Conservation (phyloP, 2,329 filamentous ascomycete species). For the Alternaria hordeiaustralica region DNA sequence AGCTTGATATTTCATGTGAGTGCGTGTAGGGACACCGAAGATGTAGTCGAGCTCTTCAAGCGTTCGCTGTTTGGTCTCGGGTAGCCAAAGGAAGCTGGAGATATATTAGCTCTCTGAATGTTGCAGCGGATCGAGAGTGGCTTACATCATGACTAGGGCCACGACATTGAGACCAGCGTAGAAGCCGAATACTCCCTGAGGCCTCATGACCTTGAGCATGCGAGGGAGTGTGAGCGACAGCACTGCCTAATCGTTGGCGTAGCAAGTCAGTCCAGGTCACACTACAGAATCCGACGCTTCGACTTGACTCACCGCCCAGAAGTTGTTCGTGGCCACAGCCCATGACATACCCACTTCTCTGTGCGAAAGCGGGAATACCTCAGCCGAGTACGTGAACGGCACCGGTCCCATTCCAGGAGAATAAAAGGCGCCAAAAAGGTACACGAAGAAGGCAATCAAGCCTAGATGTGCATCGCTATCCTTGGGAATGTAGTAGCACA, state of each 20-base stretch:
- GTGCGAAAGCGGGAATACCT: constrained; percentile 74
- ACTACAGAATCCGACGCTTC: not conserved
- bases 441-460: constrained; percentile 63
- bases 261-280: not conserved
- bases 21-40: constrained; percentile 55
- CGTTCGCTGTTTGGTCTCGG: constrained; percentile 57
- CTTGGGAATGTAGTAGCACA: constrained; percentile 60
- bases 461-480: constrained; percentile 52
- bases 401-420: constrained; percentile 59
- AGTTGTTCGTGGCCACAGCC: constrained; percentile 70
- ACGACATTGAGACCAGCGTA: constrained; percentile 67
- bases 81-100: constrained; percentile 59
- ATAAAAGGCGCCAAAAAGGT: constrained; percentile 59
- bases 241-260: constrained; percentile 48
- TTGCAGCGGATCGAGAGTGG: not conserved
- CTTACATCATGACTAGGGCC: constrained; percentile 65
- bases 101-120: not conserved
- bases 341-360: constrained; percentile 75
- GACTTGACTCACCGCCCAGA: constrained; percentile 50
- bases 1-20: constrained; percentile 47
- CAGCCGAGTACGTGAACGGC: constrained; percentile 50
- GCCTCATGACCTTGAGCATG: constrained; percentile 59
- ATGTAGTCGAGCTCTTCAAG: constrained; percentile 60
- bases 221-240: constrained; percentile 69
- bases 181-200: constrained; percentile 66